Conservation (phyloP, 345 rosid species). For the Combretum micranthum region DNA sequence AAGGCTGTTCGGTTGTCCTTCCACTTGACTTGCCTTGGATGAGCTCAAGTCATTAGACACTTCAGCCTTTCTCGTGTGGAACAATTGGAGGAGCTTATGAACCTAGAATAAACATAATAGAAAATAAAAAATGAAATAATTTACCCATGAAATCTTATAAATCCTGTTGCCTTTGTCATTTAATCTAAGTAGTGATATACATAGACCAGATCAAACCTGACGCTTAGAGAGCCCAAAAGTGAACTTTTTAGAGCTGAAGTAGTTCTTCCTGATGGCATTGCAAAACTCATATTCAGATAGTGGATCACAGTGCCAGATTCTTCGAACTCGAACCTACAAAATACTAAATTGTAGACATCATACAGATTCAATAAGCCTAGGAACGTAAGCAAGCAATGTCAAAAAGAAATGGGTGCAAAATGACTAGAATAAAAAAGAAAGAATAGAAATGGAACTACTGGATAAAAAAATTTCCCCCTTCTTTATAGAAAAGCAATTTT, state of each 20-base stretch:
- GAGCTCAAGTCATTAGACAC: background rate
- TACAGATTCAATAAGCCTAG: background rate
- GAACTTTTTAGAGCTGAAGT: slow-evolving; percentile 45
- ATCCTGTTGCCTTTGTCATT: too few species aligned
- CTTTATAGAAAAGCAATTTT: too few species aligned
- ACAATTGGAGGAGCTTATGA: slow-evolving; percentile 17
- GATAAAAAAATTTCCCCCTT: too few species aligned
- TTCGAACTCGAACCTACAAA: slow-evolving; percentile 40
- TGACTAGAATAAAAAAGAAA: too few species aligned
- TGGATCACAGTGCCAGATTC: slow-evolving; percentile 47
- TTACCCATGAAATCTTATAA: background rate
- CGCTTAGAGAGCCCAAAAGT: slow-evolving; percentile 62
- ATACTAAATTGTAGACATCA: background rate
- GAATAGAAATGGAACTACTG: too few species aligned
- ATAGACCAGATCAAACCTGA: slow-evolving; percentile 43
- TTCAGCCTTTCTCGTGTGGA: slow-evolving; percentile 14
- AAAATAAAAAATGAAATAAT: background rate
- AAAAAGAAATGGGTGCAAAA: background rate
- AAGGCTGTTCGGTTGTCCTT: too few species aligned
- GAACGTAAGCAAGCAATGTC: background rate
- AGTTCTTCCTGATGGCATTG: slow-evolving; percentile 53
- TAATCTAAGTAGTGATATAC: too few species aligned
- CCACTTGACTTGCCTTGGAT: too few species aligned
- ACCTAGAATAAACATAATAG: slow-evolving; percentile 15
- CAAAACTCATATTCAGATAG: slow-evolving; percentile 54